Percentiles rank a stretch among this genome's conserved stretches.
These are phyloP conservation scores for Lolium perenne DNA, from an alignment of 176 grass and related monocot species.

Conservation along the genomic window DNA sequence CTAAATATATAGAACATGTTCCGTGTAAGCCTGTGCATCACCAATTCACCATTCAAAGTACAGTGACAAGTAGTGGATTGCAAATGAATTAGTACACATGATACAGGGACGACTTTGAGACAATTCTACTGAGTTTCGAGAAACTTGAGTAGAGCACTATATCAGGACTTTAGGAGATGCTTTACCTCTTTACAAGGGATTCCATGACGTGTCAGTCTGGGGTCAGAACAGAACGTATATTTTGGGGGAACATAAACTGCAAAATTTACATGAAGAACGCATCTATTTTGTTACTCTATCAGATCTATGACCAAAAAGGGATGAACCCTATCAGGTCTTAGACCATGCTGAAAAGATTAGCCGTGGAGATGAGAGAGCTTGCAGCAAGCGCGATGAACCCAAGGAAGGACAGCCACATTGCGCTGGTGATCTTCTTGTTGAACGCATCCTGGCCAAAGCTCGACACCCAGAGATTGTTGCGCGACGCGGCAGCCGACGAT, in stretches of 20 bases:
- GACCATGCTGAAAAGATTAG: slow-evolving; percentile 68
- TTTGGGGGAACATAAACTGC: not conserved
- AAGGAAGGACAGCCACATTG: slow-evolving; percentile 77
- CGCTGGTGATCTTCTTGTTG: slow-evolving; percentile 69
- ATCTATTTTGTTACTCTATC: not conserved
- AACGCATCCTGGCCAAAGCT: slow-evolving; percentile 82
- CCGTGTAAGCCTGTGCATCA: not conserved
- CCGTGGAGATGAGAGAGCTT: slow-evolving; percentile 83
- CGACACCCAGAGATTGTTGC: slow-evolving; percentile 79
- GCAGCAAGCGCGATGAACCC: slow-evolving; percentile 72
- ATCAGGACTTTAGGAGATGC: not conserved
- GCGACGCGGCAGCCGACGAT: slow-evolving; percentile 85
- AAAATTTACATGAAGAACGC: slow-evolving; percentile 39
- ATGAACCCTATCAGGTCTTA: not conserved
- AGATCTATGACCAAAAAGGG: too few relatives aligned
- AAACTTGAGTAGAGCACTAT: not conserved
- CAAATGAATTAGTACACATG: not conserved
- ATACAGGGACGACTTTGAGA: not conserved
- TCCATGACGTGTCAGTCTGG: not conserved
- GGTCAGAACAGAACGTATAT: not conserved
- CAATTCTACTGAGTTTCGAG: not conserved
- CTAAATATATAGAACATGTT: not conserved
- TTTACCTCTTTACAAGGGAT: slow-evolving; percentile 18
- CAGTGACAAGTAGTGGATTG: not conserved
- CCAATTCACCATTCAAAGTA: not conserved